Percentiles rank a stretch among this genome's conserved stretches.
Conservation (phyloP, 345 rosid genomes). For the Dovyalis caffra region DNA sequence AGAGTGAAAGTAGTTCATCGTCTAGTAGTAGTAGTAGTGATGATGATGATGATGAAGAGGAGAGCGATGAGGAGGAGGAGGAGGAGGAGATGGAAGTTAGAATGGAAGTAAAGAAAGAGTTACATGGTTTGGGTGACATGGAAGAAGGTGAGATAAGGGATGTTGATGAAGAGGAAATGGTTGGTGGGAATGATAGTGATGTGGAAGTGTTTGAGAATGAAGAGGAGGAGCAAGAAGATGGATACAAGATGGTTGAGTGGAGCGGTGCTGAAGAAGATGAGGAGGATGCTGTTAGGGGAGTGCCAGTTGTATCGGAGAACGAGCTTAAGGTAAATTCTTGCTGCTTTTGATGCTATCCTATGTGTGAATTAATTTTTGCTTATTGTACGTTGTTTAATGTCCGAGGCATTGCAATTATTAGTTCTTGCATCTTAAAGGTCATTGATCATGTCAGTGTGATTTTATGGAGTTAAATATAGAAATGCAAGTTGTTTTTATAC, state of each 20-base stretch:
- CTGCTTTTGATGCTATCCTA: slow-evolving; percentile 15
- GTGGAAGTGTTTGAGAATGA: slow-evolving; percentile 31
- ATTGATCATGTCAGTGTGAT: background rate
- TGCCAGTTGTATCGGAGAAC: slow-evolving; percentile 79
- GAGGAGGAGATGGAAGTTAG: background rate
- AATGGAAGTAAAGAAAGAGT: background rate
- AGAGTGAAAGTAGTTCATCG: slow-evolving; percentile 42
- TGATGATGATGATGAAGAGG: slow-evolving; percentile 4
- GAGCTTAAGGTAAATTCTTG: slow-evolving; percentile 59
- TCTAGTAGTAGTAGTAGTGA: slow-evolving; percentile 24
- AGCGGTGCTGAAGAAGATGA: slow-evolving; percentile 49
- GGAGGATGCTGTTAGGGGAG: slow-evolving; percentile 32
- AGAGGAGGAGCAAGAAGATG: slow-evolving; percentile 33
- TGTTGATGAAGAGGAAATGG: slow-evolving; percentile 3
- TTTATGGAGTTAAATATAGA: background rate
- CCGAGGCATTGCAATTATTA: background rate
- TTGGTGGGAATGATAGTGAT: slow-evolving; percentile 16
- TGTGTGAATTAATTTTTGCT: background rate
- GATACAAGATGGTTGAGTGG: slow-evolving; percentile 47
- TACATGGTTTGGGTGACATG: slow-evolving; percentile 14
- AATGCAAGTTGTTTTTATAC: background rate
- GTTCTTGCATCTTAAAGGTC: background rate
- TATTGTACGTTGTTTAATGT: slow-evolving; percentile 3
- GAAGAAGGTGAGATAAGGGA: slow-evolving; percentile 32
- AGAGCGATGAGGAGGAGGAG: background rate